Evolutionary conservation across 495 filamentous ascomycete species (phyloP).

Genomic region (Lepraria neglecta): DNA sequence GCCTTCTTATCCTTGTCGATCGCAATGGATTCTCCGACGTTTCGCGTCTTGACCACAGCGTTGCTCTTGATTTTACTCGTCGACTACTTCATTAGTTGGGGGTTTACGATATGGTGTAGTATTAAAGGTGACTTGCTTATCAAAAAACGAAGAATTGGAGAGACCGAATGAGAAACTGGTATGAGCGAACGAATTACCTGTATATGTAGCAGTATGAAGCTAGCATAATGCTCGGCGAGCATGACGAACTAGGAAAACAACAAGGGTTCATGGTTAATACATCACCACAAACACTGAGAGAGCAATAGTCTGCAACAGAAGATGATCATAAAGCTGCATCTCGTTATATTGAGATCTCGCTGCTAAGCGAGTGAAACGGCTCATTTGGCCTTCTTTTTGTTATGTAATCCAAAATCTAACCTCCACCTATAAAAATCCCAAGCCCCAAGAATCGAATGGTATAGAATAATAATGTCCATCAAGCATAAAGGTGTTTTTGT

Average conservation of each 20-base stretch:
- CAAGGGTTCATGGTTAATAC: no score
- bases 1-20: background rate
- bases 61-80: background rate
- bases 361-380: background rate
- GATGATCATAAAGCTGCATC: no score
- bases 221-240: no score
- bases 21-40: background rate
- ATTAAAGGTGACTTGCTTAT: background rate
- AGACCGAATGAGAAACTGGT: background rate
- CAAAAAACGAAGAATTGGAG: background rate
- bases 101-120: background rate
- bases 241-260: no score
- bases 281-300: no score
- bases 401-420: background rate
- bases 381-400: background rate
- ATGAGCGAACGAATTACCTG: background rate
- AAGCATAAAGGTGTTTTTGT: background rate
- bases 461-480: background rate
- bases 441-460: background rate
- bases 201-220: background rate
- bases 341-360: no score
- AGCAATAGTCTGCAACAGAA: no score
- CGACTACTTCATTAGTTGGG: background rate
- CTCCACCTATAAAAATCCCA: background rate
- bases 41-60: background rate